These are phyloP conservation scores for Musa balbisiana DNA, from an alignment of 202 grass and related monocot genomes.

Conservation along the genomic window DNA sequence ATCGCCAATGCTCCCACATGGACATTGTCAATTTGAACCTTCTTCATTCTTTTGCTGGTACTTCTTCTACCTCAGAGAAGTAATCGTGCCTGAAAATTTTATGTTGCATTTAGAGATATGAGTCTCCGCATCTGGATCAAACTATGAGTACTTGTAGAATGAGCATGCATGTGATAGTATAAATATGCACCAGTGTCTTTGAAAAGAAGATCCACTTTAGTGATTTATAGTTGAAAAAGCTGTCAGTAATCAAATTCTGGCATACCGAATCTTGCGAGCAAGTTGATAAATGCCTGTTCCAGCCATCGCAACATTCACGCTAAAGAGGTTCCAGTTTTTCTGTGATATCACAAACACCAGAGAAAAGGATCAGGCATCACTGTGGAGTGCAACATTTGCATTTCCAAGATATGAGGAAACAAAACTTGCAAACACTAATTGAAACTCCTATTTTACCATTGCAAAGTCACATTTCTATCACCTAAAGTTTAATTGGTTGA, in stretches of 20 bases:
- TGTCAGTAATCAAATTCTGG: neutral
- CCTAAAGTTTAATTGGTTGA: too few relatives aligned
- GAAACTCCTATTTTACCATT: too few relatives aligned
- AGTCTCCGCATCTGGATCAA: too few relatives aligned
- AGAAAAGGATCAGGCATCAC: too few relatives aligned
- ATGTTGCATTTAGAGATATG: neutral
- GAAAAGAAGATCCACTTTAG: neutral
- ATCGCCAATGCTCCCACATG: too few relatives aligned
- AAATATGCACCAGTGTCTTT: neutral
- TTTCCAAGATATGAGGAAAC: neutral
- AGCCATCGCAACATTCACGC: constrained; percentile 65
- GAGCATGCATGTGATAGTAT: neutral
- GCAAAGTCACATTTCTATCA: too few relatives aligned
- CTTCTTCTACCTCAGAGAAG: constrained; percentile 33
- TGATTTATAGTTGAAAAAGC: neutral
- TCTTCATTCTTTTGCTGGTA: constrained; percentile 31
- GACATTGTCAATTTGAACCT: neutral
- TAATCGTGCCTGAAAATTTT: constrained; percentile 52
- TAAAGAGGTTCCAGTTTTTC: constrained; percentile 89
- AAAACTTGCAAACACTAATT: neutral
- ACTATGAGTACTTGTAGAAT: neutral
- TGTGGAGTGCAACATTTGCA: too few relatives aligned
- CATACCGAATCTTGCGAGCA: constrained; percentile 61
- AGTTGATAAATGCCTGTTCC: constrained; percentile 71
- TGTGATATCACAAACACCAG: constrained; percentile 10